Evolutionary conservation across 2,329 filamentous ascomycete species (phyloP).

Genomic region (Ophiostoma tasmaniense): DNA sequence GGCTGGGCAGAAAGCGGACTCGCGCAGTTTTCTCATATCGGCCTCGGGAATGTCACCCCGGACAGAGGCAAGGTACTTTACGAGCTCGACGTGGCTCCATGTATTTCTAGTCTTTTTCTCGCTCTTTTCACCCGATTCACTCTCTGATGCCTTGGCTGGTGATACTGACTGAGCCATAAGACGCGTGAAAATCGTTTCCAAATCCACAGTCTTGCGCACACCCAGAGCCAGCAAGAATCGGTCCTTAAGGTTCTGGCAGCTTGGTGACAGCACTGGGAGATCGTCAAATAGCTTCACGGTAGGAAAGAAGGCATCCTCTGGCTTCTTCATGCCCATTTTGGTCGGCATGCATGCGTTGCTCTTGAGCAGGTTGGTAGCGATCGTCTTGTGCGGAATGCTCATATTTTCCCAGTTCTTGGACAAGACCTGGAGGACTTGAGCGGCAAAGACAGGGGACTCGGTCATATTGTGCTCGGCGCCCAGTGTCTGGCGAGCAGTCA

Average conservation of each 20-base stretch:
- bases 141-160: neutral
- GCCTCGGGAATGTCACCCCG: slow-evolving; percentile 75
- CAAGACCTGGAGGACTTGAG: slow-evolving; percentile 66
- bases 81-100: slow-evolving; percentile 90
- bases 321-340: slow-evolving; percentile 79
- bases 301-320: slow-evolving; percentile 80
- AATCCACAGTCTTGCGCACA: slow-evolving; percentile 88
- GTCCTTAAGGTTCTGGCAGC: slow-evolving; percentile 74
- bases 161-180: slow-evolving; percentile 49
- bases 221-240: slow-evolving; percentile 78
- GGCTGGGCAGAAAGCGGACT: slow-evolving; percentile 73
- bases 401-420: slow-evolving; percentile 89
- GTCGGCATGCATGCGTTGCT: slow-evolving; percentile 75
- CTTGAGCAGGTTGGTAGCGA: slow-evolving; percentile 56
- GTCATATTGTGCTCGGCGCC: slow-evolving; percentile 61
- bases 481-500: slow-evolving; percentile 56
- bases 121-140: slow-evolving; percentile 6
- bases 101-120: slow-evolving; percentile 33
- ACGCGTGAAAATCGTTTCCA: slow-evolving; percentile 86
- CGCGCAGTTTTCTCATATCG: slow-evolving; percentile 70
- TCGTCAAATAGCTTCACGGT: slow-evolving; percentile 95
- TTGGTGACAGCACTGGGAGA: slow-evolving; percentile 64
- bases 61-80: slow-evolving; percentile 89
- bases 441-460: slow-evolving; percentile 62
- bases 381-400: slow-evolving; percentile 55